Conservation (phyloP, 495 filamentous ascomycete species). For the Penicillium crystallinum region DNA sequence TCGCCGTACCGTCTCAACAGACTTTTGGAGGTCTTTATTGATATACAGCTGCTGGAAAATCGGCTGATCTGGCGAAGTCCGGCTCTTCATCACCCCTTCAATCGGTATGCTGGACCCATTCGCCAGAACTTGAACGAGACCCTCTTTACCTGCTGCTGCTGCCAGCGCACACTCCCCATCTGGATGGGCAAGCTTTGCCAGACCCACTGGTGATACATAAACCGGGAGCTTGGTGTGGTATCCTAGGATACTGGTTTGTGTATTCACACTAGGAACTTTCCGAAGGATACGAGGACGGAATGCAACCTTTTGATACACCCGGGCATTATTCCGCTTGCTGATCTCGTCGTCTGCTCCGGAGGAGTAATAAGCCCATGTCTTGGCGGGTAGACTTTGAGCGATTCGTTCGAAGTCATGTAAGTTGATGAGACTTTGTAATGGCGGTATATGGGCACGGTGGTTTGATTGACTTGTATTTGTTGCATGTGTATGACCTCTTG, state of each 20-base stretch:
- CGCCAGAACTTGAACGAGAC: conserved; percentile 30
- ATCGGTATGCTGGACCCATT: conserved; percentile 45
- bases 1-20: conserved; percentile 68
- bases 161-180: conserved; percentile 76
- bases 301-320: conserved; percentile 74
- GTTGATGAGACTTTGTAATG: conserved; percentile 58
- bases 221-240: conserved; percentile 63
- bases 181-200: conserved; percentile 74
- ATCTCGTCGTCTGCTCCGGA: conserved; percentile 86
- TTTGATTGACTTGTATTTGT: neutral
- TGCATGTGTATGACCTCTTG: no score
- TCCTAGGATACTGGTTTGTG: conserved; percentile 70
- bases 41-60: conserved; percentile 89
- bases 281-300: conserved; percentile 73
- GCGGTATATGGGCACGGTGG: conserved; percentile 37
- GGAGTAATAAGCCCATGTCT: conserved; percentile 84
- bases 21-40: conserved; percentile 74
- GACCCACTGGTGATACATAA: conserved; percentile 72
- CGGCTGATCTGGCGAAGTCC: conserved; percentile 51
- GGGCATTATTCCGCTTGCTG: conserved; percentile 74
- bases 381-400: conserved; percentile 50
- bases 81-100: conserved; percentile 66
- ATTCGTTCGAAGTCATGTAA: conserved; percentile 60
- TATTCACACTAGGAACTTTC: conserved; percentile 65
- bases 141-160: conserved; percentile 62